These are phyloP conservation scores for Gynochthodes officinalis DNA, from an alignment of 257 asterid genomes.

Conservation along the genomic window DNA sequence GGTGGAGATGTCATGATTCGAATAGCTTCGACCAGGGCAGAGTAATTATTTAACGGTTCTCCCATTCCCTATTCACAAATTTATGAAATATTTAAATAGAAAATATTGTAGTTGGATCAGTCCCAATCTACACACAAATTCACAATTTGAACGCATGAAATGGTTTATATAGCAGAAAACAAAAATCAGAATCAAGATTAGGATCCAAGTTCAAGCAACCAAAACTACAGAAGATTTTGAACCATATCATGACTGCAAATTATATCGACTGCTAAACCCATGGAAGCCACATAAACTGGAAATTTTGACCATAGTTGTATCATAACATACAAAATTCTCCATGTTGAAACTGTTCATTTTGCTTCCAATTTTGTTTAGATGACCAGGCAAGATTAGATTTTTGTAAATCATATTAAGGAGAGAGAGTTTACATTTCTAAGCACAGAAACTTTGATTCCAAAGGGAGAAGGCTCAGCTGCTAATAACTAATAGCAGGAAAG, in stretches of 20 bases:
- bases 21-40: conserved; percentile 80
- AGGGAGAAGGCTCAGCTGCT: not conserved
- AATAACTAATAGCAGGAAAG: conserved; percentile 3
- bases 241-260: too few relatives aligned
- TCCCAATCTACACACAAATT: not conserved
- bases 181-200: not conserved
- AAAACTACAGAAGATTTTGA: not conserved
- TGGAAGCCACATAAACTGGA: not conserved
- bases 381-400: not conserved
- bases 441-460: not conserved
- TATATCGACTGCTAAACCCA: not conserved
- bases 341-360: not conserved
- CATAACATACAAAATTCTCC: not conserved
- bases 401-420: not conserved
- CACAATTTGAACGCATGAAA: not conserved
- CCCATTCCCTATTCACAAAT: conserved; percentile 80
- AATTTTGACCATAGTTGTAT: not conserved
- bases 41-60: conserved; percentile 80
- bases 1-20: conserved; percentile 79
- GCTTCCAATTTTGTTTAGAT: not conserved
- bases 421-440: not conserved
- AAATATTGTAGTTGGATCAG: not conserved
- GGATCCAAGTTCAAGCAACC: not conserved
- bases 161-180: not conserved
- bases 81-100: conserved; percentile 14